A percentile compares a stretch with the other conserved stretches of the same genome.
These are phyloP conservation scores for Rhodofomes roseus DNA, from an alignment of 1,284 basidiomycete genomes.

Conservation along the genomic window DNA sequence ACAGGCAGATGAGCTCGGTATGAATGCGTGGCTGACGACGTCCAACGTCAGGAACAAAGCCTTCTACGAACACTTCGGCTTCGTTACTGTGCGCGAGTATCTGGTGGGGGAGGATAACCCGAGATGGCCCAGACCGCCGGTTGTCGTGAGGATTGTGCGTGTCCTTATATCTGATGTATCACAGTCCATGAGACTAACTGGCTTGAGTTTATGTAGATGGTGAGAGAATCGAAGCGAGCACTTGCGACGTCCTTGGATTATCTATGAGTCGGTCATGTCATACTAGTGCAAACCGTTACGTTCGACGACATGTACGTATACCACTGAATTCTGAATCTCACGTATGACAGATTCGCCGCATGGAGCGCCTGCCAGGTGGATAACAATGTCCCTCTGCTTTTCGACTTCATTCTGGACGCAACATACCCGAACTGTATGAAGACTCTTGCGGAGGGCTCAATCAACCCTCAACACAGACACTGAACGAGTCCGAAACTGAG, in stretches of 20 bases:
- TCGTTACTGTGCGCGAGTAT: background rate
- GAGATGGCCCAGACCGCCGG: constrained; percentile 5
- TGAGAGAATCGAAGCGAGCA: background rate
- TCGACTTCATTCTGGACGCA: no score
- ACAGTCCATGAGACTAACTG: no score
- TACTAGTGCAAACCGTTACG: background rate
- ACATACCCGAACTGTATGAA: no score
- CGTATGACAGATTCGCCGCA: no score
- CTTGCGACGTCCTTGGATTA: background rate
- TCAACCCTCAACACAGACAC: no score
- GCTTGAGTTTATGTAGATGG: background rate
- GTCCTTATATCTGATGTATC: background rate
- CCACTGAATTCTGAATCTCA: no score
- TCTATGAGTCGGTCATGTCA: background rate
- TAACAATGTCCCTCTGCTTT: no score
- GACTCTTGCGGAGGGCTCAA: no score
- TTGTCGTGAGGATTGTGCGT: constrained; percentile 1
- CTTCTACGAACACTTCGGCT: constrained; percentile 14
- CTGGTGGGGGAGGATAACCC: constrained; percentile 8
- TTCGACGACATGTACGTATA: background rate
- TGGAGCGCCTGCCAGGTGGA: no score
- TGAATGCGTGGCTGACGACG: background rate
- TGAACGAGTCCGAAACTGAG: no score
- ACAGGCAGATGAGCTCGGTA: background rate
- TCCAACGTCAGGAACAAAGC: background rate